Conservation (phyloP, 2,329 filamentous ascomycete species). For the Raffaelea arxii region DNA sequence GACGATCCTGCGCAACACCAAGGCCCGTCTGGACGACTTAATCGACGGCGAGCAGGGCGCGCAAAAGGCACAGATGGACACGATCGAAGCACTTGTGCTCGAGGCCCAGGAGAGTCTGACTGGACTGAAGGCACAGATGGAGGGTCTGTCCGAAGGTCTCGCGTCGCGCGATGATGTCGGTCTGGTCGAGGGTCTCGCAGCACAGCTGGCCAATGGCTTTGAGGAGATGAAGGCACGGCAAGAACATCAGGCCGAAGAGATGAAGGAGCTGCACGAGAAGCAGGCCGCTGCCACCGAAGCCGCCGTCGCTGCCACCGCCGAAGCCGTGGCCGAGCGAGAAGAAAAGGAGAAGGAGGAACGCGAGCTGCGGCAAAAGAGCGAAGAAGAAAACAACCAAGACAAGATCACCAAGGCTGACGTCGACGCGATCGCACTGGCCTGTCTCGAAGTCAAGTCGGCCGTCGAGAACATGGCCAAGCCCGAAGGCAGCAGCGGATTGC, state of each 20-base stretch:
- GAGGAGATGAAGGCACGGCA: slow-evolving; percentile 60
- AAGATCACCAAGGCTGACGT: slow-evolving; percentile 68
- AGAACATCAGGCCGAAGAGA: slow-evolving; percentile 57
- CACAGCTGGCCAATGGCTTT: slow-evolving; percentile 64
- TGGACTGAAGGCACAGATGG: slow-evolving; percentile 16
- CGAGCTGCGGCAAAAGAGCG: no score
- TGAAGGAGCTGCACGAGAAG: slow-evolving; percentile 47
- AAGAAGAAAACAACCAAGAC: slow-evolving; percentile 49
- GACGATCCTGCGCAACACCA: slow-evolving; percentile 80
- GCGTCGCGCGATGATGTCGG: slow-evolving; percentile 64
- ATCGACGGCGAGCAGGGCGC: slow-evolving; percentile 65
- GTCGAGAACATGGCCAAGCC: slow-evolving; percentile 65
- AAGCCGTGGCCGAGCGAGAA: no score
- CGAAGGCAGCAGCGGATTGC: slow-evolving; percentile 49
- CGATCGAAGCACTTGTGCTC: slow-evolving; percentile 55
- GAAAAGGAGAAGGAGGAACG: slow-evolving; percentile 45
- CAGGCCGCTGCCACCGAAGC: no score
- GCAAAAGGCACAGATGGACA: slow-evolving; percentile 54
- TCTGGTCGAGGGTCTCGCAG: slow-evolving; percentile 66
- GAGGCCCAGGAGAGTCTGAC: slow-evolving; percentile 68
- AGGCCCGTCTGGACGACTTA: slow-evolving; percentile 72
- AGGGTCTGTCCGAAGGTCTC: slow-evolving; percentile 45
- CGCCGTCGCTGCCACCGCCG: no score
- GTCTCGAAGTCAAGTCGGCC: slow-evolving; percentile 74
- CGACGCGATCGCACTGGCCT: slow-evolving; percentile 69